Conservation (phyloP, 345 rosid species). For the Arabidopsis arenosa region DNA sequence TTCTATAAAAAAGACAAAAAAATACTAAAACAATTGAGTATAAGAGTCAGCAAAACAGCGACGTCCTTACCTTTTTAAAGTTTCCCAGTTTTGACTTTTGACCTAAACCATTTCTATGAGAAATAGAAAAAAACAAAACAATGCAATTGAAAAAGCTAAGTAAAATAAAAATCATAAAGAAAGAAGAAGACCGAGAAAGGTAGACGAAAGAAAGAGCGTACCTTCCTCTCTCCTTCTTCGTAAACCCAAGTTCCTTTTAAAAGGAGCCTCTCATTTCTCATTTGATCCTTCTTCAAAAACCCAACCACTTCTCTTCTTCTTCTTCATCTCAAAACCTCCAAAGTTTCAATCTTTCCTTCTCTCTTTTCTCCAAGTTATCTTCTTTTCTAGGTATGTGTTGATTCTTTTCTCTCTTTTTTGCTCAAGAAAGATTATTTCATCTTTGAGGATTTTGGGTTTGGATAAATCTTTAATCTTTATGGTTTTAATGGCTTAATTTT, state of each 20-base stretch:
- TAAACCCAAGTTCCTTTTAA: conserved; percentile 39
- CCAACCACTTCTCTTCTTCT: conserved; percentile 28
- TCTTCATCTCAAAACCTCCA: conserved; percentile 8
- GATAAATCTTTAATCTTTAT: background rate
- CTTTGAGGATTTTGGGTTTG: conserved; percentile 24
- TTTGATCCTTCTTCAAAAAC: conserved; percentile 20
- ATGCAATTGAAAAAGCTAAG: background rate
- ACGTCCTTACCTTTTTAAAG: conserved; percentile 44
- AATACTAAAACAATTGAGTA: background rate
- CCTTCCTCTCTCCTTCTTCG: conserved; percentile 74
- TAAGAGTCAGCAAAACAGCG: conserved; percentile 44
- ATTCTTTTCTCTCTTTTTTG: conserved; percentile 31
- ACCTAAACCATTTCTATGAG: conserved; percentile 39
- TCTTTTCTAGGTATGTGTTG: conserved; percentile 36
- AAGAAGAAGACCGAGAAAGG: conserved; percentile 36
- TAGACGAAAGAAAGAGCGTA: conserved; percentile 59
- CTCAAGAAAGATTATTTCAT: background rate
- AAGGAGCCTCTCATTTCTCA: conserved; percentile 36
- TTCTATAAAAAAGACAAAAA: background rate
- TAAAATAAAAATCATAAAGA: background rate
- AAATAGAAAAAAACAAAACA: conserved; percentile 16
- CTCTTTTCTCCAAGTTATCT: conserved; percentile 23
- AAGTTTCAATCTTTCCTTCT: conserved; percentile 19
- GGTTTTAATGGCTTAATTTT: conserved; percentile 13
- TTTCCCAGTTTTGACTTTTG: conserved; percentile 46